phyloP scores from a whole-genome alignment of 139 green algal genomes.

The Yamagishiella unicocca region DNA sequence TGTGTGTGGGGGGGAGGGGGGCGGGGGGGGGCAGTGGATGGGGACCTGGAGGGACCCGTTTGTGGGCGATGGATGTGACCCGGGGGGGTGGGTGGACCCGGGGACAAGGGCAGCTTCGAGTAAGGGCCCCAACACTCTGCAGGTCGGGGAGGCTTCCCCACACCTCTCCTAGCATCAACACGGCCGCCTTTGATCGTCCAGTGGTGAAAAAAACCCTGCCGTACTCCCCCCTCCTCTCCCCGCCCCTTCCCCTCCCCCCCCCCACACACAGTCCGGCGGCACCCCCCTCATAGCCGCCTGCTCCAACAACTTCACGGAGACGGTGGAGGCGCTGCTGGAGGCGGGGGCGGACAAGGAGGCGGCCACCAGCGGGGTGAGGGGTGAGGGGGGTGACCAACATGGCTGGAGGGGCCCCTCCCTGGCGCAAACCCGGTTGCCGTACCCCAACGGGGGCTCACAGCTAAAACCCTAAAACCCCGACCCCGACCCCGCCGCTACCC shows the following conservation, averaged over 20 bases:
- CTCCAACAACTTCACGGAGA: slow-evolving; percentile 30
- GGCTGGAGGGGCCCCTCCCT: slow-evolving; percentile 21
- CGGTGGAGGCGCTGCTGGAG: slow-evolving; percentile 26
- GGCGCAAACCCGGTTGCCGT: too few species aligned
- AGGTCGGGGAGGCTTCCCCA: not conserved
- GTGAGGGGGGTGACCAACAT: not conserved
- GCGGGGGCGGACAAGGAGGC: slow-evolving; percentile 14
- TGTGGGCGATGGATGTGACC: too few species aligned
- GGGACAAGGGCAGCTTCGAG: not conserved
- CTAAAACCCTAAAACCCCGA: not conserved
- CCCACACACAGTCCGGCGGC: not conserved
- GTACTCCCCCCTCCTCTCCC: not conserved
- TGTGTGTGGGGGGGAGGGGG: not conserved
- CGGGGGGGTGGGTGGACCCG: not conserved
- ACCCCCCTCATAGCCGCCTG: slow-evolving; percentile 26
- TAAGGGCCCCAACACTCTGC: not conserved
- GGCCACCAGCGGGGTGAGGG: slow-evolving; percentile 1
- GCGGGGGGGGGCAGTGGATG: not conserved
- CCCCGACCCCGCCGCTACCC: not conserved
- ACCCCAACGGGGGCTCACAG: too few species aligned
- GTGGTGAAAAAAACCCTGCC: not conserved
- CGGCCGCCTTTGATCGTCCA: not conserved
- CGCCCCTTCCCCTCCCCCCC: not conserved
- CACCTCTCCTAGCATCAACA: not conserved
- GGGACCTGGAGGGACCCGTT: too few species aligned